phyloP scores from a whole-genome alignment of 1,139 yeast genomes.

The Yamadazyma oceani region DNA sequence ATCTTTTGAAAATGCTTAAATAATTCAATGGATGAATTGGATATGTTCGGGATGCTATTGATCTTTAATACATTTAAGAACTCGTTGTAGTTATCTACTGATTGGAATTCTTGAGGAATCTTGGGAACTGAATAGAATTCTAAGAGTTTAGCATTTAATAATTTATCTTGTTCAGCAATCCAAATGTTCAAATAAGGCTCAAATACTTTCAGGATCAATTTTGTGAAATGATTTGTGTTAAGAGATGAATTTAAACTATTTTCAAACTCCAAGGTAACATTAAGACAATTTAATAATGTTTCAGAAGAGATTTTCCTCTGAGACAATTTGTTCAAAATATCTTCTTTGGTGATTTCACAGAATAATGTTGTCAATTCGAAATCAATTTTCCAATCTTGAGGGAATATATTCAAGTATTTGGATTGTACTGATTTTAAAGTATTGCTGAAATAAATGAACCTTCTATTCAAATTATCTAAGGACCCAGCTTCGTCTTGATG shows the following conservation, averaged over 20 bases:
- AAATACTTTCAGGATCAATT: constrained; percentile 68
- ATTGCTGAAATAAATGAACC: constrained; percentile 80
- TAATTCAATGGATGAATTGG: constrained; percentile 83
- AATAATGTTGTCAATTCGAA: constrained; percentile 60
- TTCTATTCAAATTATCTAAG: constrained; percentile 75
- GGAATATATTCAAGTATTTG: constrained; percentile 57
- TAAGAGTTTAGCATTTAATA: constrained; percentile 58
- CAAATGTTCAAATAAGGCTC: constrained; percentile 84
- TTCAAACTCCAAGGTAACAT: constrained; percentile 66
- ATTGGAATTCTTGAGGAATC: constrained; percentile 37
- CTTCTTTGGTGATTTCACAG: constrained; percentile 68
- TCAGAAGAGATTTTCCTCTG: constrained; percentile 47
- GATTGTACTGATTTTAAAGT: constrained; percentile 61
- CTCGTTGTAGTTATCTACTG: constrained; percentile 23
- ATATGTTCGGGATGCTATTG: constrained; percentile 56
- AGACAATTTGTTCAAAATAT: constrained; percentile 41
- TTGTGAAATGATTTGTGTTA: constrained; percentile 40
- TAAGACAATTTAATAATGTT: constrained; percentile 47
- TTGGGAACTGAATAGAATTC: constrained; percentile 56
- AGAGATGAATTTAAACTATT: constrained; percentile 63
- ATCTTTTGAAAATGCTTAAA: constrained; percentile 75
- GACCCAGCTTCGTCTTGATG: constrained; percentile 91
- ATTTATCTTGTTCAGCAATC: constrained; percentile 82
- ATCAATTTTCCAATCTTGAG: constrained; percentile 70
- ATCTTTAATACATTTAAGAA: constrained; percentile 36